Percentiles rank a stretch among this genome's conserved stretches.
Evolutionary conservation across 345 rosid species (phyloP).

Genomic region (Erucastrum elatum): DNA sequence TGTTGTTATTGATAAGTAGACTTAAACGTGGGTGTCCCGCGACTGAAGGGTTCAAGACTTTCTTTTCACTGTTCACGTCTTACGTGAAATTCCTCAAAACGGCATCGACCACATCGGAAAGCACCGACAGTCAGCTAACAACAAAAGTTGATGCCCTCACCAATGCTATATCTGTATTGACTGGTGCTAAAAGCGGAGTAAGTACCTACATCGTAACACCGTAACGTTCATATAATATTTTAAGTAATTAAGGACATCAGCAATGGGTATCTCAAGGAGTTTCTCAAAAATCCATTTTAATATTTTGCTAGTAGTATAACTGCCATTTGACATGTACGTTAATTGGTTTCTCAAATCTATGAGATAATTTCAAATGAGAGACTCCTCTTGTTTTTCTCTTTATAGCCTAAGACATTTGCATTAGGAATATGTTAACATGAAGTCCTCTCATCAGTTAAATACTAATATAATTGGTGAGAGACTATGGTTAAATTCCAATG

Average conservation of each 20-base stretch:
- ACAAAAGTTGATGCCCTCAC: neutral
- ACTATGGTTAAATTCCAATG: neutral
- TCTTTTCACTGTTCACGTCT: neutral
- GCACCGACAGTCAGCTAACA: neutral
- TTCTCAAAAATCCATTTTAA: no score
- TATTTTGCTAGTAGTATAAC: no score
- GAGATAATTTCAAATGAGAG: no score
- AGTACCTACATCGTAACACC: neutral
- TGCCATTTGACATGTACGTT: no score
- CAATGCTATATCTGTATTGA: neutral
- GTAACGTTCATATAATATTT: neutral
- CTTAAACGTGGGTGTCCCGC: slow-evolving; percentile 21
- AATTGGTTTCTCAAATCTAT: no score
- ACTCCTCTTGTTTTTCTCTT: no score
- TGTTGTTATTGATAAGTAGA: neutral
- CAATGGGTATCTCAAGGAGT: no score
- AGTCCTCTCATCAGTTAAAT: no score
- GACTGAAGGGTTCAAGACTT: slow-evolving; percentile 6
- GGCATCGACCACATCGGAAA: neutral
- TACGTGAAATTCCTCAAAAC: slow-evolving; percentile 1
- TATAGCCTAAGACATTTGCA: no score
- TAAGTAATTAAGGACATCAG: no score
- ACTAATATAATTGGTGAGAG: neutral
- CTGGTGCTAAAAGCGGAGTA: neutral
- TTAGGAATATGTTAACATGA: no score